A percentile compares a stretch with the other conserved stretches of the same genome.
These are phyloP conservation scores for Heliocybe sulcata DNA, from an alignment of 1,284 basidiomycete genomes.

Conservation along the genomic window DNA sequence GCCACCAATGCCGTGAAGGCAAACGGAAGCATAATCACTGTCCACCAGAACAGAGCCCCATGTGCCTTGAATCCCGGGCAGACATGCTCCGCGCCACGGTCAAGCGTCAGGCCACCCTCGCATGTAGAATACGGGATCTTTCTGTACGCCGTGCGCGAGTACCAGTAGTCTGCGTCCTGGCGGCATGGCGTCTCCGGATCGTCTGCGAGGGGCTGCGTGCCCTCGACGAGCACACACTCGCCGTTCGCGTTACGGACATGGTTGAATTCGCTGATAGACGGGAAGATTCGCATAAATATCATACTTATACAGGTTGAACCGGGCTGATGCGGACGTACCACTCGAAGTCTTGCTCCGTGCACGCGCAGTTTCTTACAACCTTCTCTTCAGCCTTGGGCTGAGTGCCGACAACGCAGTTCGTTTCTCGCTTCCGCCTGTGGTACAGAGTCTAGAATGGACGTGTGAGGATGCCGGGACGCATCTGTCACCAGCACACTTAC, in stretches of 20 bases:
- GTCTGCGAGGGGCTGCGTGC: slow-evolving; percentile 51
- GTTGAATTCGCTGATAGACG: slow-evolving; percentile 83
- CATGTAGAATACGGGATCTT: slow-evolving; percentile 85
- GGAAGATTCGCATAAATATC: not conserved
- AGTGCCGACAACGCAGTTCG: slow-evolving; percentile 79
- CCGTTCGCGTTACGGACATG: slow-evolving; percentile 61
- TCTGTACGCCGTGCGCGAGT: slow-evolving; percentile 84
- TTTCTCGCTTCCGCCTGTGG: slow-evolving; percentile 77
- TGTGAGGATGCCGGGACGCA: not conserved
- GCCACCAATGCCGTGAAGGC: slow-evolving; percentile 66
- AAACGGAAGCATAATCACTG: slow-evolving; percentile 69
- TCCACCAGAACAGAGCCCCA: slow-evolving; percentile 77
- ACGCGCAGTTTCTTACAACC: slow-evolving; percentile 69
- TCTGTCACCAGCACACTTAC: slow-evolving; percentile 27
- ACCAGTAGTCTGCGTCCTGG: slow-evolving; percentile 73
- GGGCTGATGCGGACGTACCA: no score
- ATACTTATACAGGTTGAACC: not conserved
- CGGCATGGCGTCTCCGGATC: slow-evolving; percentile 49
- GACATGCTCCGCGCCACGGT: slow-evolving; percentile 62
- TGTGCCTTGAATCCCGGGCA: slow-evolving; percentile 77
- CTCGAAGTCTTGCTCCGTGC: slow-evolving; percentile 77
- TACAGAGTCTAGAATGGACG: slow-evolving; percentile 61
- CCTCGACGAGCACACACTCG: slow-evolving; percentile 70
- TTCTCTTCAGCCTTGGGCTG: slow-evolving; percentile 44
- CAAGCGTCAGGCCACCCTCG: slow-evolving; percentile 65